Base-by-base conservation (phyloP, 1,139 yeast species). In the Candida anutae region DNA sequence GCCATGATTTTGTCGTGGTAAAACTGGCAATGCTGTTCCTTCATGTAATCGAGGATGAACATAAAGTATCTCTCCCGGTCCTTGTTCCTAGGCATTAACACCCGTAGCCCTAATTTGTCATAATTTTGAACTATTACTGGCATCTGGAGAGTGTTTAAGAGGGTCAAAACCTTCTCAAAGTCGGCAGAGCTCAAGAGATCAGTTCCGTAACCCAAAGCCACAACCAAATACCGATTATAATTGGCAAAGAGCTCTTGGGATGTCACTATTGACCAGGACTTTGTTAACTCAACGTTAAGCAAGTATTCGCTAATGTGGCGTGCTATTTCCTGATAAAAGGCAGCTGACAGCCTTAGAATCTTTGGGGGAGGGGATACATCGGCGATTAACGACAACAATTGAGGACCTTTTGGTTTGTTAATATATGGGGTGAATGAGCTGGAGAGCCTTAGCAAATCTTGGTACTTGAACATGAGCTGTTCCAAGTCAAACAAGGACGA, bases 401-500 rank as follows among this genome's bases (percentile, higher is more conserved):
- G 14, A 18, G 21, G 15, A 23, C 19, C 16, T 16, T 6, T 16
- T 5, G 10, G 16, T 13, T 11, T 30, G 30, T 6, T 13, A 14
- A 57, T 37, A 8, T 59, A 36, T 10, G 55, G 37, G 40, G 69
- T 61, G 50, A 74, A 66, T 24, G 72, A 55, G 27, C 65, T 60
- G 15, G 79, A 51, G 18, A 87, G 53, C 25, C 64, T 60, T 24
- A 79, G 72, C 27, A 88, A 8, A 32, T 87, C 94, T 41, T 75
- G 75, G 1, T 88, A 94, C 37, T 82, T 72, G 15, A 75, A 67
- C 79, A 85, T 78, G 28, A 88, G 58, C 25, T 80, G 79, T 36
- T 80, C 80, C 26, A 88, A 55, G 49, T 85, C 95, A 30, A 78
- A 81, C 23, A 88, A 55, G 0, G 95, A 87, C 19, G 71, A 68